These are phyloP conservation scores for Colletotrichum sp. DNA, from an alignment of 2,329 filamentous ascomycete species.

Conservation along the genomic window DNA sequence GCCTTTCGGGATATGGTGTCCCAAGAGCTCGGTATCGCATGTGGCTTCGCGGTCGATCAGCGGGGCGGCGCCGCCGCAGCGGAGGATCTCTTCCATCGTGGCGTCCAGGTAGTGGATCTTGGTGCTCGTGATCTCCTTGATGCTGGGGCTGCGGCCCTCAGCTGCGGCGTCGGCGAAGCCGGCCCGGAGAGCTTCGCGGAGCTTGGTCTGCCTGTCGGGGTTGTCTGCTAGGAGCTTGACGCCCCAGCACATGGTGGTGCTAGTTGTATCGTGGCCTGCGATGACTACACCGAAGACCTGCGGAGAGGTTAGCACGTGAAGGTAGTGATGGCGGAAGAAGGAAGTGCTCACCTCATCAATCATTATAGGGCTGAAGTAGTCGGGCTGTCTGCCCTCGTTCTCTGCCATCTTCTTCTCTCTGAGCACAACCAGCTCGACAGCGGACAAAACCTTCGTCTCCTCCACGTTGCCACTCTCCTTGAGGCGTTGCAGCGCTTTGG, in stretches of 20 bases:
- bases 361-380: constrained; percentile 5
- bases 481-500: constrained; percentile 2
- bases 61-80: constrained; percentile 32
- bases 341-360: constrained; percentile 1
- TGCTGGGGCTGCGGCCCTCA: constrained; percentile 29
- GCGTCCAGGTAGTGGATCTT: constrained; percentile 40
- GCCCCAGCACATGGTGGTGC: constrained; percentile 32
- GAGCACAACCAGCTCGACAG: constrained; percentile 17
- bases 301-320: neutral
- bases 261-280: constrained; percentile 33
- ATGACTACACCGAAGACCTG: constrained; percentile 32
- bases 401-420: constrained; percentile 15
- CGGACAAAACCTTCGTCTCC: constrained; percentile 7
- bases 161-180: constrained; percentile 17
- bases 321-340: no score
- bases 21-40: constrained; percentile 37
- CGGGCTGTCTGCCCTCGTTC: constrained; percentile 13
- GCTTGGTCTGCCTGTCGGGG: neutral
- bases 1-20: constrained; percentile 35
- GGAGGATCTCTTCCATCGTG: constrained; percentile 39
- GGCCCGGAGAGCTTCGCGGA: neutral
- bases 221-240: constrained; percentile 23
- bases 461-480: neutral
- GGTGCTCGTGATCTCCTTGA: constrained; percentile 30
- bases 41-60: constrained; percentile 32